Evolutionary conservation across 306 rosid genomes (phyloP).

Genomic region (Cucurbita pepo): DNA sequence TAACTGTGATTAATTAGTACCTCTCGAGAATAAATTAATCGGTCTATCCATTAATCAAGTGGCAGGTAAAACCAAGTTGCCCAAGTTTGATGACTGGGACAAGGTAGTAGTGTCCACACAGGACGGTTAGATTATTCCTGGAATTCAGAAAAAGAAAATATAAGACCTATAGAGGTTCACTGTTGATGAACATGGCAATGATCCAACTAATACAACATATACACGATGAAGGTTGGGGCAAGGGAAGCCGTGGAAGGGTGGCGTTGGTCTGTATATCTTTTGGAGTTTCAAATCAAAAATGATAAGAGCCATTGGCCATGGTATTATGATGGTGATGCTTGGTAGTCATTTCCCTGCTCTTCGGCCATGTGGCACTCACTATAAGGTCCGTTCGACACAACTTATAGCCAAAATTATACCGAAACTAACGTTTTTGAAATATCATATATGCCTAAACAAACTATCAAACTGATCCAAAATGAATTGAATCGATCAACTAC

Average conservation of each 20-base stretch:
- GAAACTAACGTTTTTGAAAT: not conserved
- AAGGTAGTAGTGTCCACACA: not conserved
- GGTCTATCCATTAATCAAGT: not conserved
- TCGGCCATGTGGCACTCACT: slow-evolving; percentile 22
- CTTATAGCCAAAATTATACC: not conserved
- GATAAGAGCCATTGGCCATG: slow-evolving; percentile 39
- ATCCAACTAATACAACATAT: not conserved
- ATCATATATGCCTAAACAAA: not conserved
- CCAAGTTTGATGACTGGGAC: not conserved
- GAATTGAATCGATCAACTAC: not conserved
- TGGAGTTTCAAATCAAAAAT: slow-evolving; percentile 40
- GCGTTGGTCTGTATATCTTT: not conserved
- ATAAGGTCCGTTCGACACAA: not conserved
- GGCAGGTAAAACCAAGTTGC: not conserved
- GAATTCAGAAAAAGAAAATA: too few relatives aligned
- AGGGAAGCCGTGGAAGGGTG: not conserved
- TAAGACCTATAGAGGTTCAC: not conserved
- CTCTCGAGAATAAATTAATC: not conserved
- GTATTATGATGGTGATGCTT: slow-evolving; percentile 31
- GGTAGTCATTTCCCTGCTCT: slow-evolving; percentile 33
- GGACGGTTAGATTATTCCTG: not conserved
- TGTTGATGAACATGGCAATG: not conserved
- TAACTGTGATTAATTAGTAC: not conserved
- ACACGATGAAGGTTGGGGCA: not conserved
- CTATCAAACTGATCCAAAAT: not conserved